Base-by-base conservation (phyloP, 1,284 basidiomycete genomes). In the Polyporus tsugae region DNA sequence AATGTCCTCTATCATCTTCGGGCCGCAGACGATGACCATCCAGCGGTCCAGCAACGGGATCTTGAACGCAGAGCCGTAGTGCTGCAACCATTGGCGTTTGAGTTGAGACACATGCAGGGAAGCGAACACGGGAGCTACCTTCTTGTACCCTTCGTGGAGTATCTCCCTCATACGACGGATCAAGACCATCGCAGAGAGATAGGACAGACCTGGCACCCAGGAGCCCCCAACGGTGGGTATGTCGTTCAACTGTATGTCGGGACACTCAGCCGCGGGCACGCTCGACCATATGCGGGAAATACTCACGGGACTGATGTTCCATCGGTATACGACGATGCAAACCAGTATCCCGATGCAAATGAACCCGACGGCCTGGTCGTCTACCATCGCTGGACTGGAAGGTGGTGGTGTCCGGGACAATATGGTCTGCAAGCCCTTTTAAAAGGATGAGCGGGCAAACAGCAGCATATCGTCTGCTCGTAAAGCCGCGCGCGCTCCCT, bases 1-100 rank as follows among this genome's bases (percentile, higher is more conserved):
- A 6, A 83, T 67, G 57, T 83, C 82, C 2, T 82, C 79, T 2
- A 81, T 74, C 64, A 80, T 74, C 57, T 79, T 64, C 0, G 75
- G 70, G 5, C 75, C 78, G n/a, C 74, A 77, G 25, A 81, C 75
- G 6, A 83, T 68, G 38, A 82, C 71, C 2, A 75, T 63, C 81
- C 80, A 83, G 2, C 70, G 65, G 55, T 73, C 73, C 5, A 78
- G 65, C n/a, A 74, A 63, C 0, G 80, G 74, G 6, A 82, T 68
- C 67, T 81, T 81, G 77, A 81, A 83, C 4, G 72, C 72, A 11
- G 72, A 62, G 35, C 72, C 74, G 60, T 73, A 70, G 69, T 76
- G 71, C 75, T 77, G 42, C 36, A 19, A 41, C 6, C 19, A 5
- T n/a, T 19, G 33, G 22, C 35, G 7, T 15, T 6, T 22, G 4